Base-by-base conservation (phyloP, 106 monocot species). In the Acanthochlamys bracteata region DNA sequence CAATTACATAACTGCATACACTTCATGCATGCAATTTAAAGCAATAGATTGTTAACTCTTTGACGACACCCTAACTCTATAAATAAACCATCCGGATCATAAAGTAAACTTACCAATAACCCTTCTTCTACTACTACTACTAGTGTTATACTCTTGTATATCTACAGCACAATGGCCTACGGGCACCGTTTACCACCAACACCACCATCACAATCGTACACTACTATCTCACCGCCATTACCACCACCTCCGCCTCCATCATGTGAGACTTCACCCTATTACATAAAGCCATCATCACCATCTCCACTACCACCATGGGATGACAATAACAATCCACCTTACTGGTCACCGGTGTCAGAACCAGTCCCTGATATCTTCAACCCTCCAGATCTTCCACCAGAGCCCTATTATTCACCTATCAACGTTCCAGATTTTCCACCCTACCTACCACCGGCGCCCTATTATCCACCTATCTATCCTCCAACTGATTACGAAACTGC, bases 161-260 rank as follows among this genome's bases (percentile, higher is more conserved):
- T 6, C 53, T 54, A 19, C 16, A 16, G 19, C 6, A 54, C 53
- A 10, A 54, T 54, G 53, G 20, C 23, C 42, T 64, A 13, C 57
- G 53, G 76, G 39, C 47, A 24, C 46, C 51, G 63, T 59, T 59
- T 15, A 24, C 72, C 55, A 55, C 55, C 55, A 55, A 6, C 55
- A 55, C 20, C 55, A 20, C 55, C 55, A 20, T 20, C 55, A 3
- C 20, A 10, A 8, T 16, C 53, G 7, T 6, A 10, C 16, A 54
- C 53, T 19, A 17, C 6, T 19, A 74, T 64, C 3, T 55, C 60
- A 0, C 40, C 8, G 0, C 45, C 16, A 22, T 14, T 52, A 3
- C 43, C 67, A 16, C 60, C 61, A 3, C 25, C 60, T n/a, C 70
- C 65, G 1, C 53, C 72, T 11, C 67, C 73, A 20, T 58, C 64